Percentiles rank a stretch among this genome's conserved stretches.
These are phyloP conservation scores for Chalciporus piperatus DNA, from an alignment of 768 basidiomycete genomes.

Conservation along the genomic window DNA sequence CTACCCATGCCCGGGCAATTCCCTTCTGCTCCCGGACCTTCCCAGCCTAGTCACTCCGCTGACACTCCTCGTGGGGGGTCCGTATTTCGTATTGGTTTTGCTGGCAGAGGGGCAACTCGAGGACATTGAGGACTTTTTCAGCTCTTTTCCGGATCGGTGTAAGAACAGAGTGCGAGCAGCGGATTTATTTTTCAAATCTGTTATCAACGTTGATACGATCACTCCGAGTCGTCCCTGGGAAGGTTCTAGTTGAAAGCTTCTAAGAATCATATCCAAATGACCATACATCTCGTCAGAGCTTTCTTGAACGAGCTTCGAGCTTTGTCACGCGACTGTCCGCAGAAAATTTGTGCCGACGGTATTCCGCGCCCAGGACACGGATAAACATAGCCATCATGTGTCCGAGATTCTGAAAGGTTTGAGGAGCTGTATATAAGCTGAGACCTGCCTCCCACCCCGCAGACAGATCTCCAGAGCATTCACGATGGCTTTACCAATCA, in stretches of 20 bases:
- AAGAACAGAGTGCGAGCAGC: slow-evolving; percentile 6
- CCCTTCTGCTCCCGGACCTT: slow-evolving; percentile 19
- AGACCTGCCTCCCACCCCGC: background rate
- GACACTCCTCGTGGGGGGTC: slow-evolving; percentile 9
- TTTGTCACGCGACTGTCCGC: background rate
- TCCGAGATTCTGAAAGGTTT: background rate
- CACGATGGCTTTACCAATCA: slow-evolving; percentile 29
- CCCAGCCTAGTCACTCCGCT: slow-evolving; percentile 11
- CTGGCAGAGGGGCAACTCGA: slow-evolving; percentile 47
- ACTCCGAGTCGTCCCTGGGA: slow-evolving; percentile 13
- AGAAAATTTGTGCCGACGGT: background rate
- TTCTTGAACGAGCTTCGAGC: background rate
- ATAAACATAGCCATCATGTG: slow-evolving; percentile 1
- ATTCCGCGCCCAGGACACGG: background rate
- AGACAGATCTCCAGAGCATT: background rate
- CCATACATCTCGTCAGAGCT: background rate
- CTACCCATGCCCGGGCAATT: slow-evolving; percentile 34
- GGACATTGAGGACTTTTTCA: slow-evolving; percentile 13
- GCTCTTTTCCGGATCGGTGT: background rate
- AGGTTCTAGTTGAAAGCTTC: background rate
- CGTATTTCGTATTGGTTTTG: slow-evolving; percentile 55
- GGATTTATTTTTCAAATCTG: slow-evolving; percentile 3
- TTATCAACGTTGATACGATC: slow-evolving; percentile 14
- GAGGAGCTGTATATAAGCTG: slow-evolving; percentile 7
- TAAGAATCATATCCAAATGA: background rate